These are phyloP conservation scores for Fonsecaea pedrosoi DNA, from an alignment of 2,329 filamentous ascomycete species.

Conservation along the genomic window DNA sequence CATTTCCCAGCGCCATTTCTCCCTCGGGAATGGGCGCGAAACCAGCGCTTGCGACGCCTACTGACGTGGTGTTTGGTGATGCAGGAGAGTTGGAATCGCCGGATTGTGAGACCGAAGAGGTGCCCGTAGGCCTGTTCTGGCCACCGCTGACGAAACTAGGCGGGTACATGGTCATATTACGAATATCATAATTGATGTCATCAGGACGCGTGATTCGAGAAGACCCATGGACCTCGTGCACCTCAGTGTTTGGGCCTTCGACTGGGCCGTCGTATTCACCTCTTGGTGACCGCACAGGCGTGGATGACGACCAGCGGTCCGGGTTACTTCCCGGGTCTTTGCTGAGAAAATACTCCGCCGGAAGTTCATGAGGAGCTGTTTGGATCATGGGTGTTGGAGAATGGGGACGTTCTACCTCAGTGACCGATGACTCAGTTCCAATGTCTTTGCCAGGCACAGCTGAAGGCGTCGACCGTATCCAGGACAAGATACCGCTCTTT, in stretches of 20 bases:
- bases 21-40: constrained; percentile 19
- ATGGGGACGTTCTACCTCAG: constrained; percentile 23
- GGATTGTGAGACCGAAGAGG: constrained; percentile 17
- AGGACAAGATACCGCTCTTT: constrained; percentile 22
- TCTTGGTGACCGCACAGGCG: constrained; percentile 23
- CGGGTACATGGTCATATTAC: constrained; percentile 25
- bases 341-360: constrained; percentile 20
- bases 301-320: constrained; percentile 26
- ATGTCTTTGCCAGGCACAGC: constrained; percentile 19
- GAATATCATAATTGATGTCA: constrained; percentile 24
- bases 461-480: constrained; percentile 22
- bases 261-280: constrained; percentile 13
- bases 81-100: constrained; percentile 16
- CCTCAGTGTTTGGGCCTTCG: constrained; percentile 19
- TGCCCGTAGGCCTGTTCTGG: neutral
- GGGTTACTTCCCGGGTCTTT: neutral
- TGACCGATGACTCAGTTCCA: constrained; percentile 26
- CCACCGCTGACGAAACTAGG: constrained; percentile 27
- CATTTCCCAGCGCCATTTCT: constrained; percentile 1
- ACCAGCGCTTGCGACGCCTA: constrained; percentile 3
- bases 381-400: constrained; percentile 15
- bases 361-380: constrained; percentile 18
- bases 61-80: constrained; percentile 13
- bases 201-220: constrained; percentile 11
- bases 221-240: constrained; percentile 23